A percentile compares a stretch with the other conserved stretches of the same genome.
Evolutionary conservation across 306 rosid species (phyloP).

Genomic region (Vigna mungo): DNA sequence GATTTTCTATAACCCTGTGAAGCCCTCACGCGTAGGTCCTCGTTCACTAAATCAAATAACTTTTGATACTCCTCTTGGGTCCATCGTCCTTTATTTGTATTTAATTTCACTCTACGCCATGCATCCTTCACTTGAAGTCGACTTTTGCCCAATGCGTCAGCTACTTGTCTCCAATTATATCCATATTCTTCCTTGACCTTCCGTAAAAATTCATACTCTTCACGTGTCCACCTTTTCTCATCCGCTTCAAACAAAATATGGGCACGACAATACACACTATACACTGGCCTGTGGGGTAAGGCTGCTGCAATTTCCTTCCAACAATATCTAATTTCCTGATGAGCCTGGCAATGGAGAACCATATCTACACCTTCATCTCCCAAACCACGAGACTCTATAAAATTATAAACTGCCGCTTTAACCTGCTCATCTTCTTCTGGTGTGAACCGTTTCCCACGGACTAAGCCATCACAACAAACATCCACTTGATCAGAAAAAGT

Average conservation of each 20-base stretch:
- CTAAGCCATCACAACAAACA: slow-evolving; percentile 50
- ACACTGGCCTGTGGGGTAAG: slow-evolving; percentile 58
- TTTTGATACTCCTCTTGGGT: slow-evolving; percentile 76
- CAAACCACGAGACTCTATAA: slow-evolving; percentile 56
- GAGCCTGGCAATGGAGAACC: slow-evolving; percentile 49
- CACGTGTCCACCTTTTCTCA: slow-evolving; percentile 61
- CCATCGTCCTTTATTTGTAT: slow-evolving; percentile 58
- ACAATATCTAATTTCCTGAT: slow-evolving; percentile 55
- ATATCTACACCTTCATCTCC: slow-evolving; percentile 71
- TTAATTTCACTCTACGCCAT: slow-evolving; percentile 70
- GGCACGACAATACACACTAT: slow-evolving; percentile 60
- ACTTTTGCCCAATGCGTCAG: slow-evolving; percentile 64
- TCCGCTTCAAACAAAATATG: slow-evolving; percentile 66
- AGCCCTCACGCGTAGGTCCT: slow-evolving; percentile 69
- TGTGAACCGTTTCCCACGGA: slow-evolving; percentile 70
- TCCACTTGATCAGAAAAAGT: slow-evolving; percentile 70
- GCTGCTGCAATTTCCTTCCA: slow-evolving; percentile 69
- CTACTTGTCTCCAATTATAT: slow-evolving; percentile 65
- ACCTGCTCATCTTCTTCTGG: slow-evolving; percentile 72
- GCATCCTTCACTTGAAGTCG: slow-evolving; percentile 75
- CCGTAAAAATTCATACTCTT: slow-evolving; percentile 59
- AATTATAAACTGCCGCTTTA: slow-evolving; percentile 57
- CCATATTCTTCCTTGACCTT: slow-evolving; percentile 59
- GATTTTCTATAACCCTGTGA: slow-evolving; percentile 51
- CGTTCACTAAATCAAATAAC: slow-evolving; percentile 76